Evolutionary conservation across 148 eudicot genomes (phyloP).

Genomic region (Cornus florida): DNA sequence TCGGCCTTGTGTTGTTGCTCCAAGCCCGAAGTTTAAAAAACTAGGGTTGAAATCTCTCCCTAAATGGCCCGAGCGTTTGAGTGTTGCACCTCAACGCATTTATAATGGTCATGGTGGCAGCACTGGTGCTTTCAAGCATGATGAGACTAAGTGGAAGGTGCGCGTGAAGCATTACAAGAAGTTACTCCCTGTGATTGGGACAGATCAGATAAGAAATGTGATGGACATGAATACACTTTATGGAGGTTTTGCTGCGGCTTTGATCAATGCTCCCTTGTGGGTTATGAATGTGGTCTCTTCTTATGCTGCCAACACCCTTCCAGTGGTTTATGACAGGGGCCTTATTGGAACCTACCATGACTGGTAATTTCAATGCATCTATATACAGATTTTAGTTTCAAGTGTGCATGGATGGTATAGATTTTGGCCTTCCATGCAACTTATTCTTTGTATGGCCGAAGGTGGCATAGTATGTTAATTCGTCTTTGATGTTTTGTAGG

Average conservation of each 20-base stretch:
- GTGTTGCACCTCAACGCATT: constrained; percentile 65
- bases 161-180: constrained; percentile 79
- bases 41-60: constrained; percentile 44
- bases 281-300: constrained; percentile 93
- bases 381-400: background rate
- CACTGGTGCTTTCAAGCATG: constrained; percentile 61
- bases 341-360: constrained; percentile 85
- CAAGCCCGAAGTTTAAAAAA: constrained; percentile 55
- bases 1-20: constrained; percentile 71
- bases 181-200: constrained; percentile 67
- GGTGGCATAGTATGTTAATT: background rate
- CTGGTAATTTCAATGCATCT: constrained; percentile 50
- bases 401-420: background rate
- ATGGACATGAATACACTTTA: constrained; percentile 93
- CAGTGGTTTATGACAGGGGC: constrained; percentile 80
- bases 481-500: constrained; percentile 33
- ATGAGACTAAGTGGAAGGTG: constrained; percentile 67
- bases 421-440: background rate
- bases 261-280: constrained; percentile 72
- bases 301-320: constrained; percentile 61
- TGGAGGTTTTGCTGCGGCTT: constrained; percentile 83
- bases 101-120: constrained; percentile 64
- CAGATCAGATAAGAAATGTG: constrained; percentile 73
- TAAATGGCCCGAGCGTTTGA: constrained; percentile 74
- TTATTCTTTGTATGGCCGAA: background rate